These are phyloP conservation scores for Citrullus colocynthis DNA, from an alignment of 306 rosid species.

Conservation along the genomic window DNA sequence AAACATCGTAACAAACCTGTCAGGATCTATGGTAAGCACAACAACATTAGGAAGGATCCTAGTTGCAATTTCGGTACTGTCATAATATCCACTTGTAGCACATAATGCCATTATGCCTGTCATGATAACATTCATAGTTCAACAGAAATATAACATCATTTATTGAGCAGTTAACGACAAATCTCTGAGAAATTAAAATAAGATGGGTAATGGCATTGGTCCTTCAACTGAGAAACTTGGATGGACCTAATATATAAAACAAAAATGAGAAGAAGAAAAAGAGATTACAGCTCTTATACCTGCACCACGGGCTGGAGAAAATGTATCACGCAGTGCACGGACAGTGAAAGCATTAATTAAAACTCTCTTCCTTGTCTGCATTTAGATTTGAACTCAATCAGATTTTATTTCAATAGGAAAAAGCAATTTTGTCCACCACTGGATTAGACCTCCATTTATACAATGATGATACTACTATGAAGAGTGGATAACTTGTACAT, in stretches of 20 bases:
- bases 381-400: slow-evolving; percentile 16
- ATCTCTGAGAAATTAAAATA: slow-evolving; percentile 11
- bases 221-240: neutral
- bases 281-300: slow-evolving; percentile 34
- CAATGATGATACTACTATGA: neutral
- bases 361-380: slow-evolving; percentile 97
- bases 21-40: slow-evolving; percentile 87
- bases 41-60: slow-evolving; percentile 91
- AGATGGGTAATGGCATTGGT: neutral
- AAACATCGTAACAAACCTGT: slow-evolving; percentile 39
- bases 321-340: slow-evolving; percentile 96
- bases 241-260: neutral
- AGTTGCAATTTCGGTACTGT: slow-evolving; percentile 78
- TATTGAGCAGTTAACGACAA: neutral
- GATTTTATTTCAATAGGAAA: slow-evolving; percentile 11
- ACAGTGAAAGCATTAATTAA: slow-evolving; percentile 95
- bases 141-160: neutral
- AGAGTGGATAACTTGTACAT: neutral
- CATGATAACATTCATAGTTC: slow-evolving; percentile 1
- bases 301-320: slow-evolving; percentile 97
- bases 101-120: slow-evolving; percentile 97
- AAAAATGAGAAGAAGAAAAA: neutral
- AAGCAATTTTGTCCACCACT: neutral
- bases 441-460: neutral
- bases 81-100: slow-evolving; percentile 93